These are phyloP conservation scores for Neonothopanus nambi DNA, from an alignment of 1,284 basidiomycete genomes.

Conservation along the genomic window DNA sequence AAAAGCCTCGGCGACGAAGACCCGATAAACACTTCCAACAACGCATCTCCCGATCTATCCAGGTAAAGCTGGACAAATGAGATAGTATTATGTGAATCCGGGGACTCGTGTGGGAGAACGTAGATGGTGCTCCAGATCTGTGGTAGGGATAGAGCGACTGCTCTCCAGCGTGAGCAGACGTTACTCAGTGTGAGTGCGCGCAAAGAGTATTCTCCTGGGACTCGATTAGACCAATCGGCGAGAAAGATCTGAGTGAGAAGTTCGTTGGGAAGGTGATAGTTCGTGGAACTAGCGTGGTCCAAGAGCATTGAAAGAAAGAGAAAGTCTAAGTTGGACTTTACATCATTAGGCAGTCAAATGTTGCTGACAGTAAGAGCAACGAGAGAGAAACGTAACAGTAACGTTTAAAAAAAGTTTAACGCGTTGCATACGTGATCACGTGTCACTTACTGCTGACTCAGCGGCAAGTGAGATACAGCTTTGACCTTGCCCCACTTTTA, in stretches of 20 bases:
- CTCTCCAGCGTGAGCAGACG: slow-evolving; percentile 1
- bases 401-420: too few relatives aligned
- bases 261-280: slow-evolving; percentile 2
- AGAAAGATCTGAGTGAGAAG: background rate
- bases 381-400: too few relatives aligned
- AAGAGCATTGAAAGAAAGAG: too few relatives aligned
- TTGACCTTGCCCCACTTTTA: too few relatives aligned
- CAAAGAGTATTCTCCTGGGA: background rate
- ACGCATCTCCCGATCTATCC: background rate
- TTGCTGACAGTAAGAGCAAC: too few relatives aligned
- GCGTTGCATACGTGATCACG: too few relatives aligned
- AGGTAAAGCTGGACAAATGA: background rate
- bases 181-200: background rate
- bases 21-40: slow-evolving; percentile 2
- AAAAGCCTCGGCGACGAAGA: background rate
- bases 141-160: background rate
- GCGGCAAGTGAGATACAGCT: too few relatives aligned
- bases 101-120: background rate
- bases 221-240: background rate
- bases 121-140: background rate
- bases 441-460: too few relatives aligned
- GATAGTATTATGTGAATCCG: background rate
- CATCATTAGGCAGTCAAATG: too few relatives aligned
- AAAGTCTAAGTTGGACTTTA: too few relatives aligned
- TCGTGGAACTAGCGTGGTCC: background rate